A percentile compares a stretch with the other conserved stretches of the same genome.
Evolutionary conservation across 75 land plant species (phyloP).

Genomic region (Cryptomeria japonica): DNA sequence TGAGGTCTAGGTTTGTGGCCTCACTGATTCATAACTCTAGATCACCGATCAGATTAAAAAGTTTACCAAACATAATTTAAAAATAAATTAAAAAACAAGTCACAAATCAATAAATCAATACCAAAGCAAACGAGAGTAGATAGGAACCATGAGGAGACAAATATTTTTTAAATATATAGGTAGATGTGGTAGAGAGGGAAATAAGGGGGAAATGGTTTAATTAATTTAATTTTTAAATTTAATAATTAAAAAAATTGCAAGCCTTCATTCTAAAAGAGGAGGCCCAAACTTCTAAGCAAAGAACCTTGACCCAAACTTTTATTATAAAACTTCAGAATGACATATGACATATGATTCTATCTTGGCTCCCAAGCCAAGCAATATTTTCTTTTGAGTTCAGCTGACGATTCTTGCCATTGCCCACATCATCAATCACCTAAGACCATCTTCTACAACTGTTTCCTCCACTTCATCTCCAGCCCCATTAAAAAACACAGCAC

Average conservation of each 20-base stretch:
- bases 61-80: too few species aligned
- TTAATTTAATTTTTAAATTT: too few species aligned
- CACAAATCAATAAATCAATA: too few species aligned
- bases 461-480: background rate
- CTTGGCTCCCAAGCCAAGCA: slow-evolving; percentile 10
- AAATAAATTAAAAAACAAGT: too few species aligned
- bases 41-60: too few species aligned
- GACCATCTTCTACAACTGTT: background rate
- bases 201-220: too few species aligned
- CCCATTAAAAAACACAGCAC: background rate
- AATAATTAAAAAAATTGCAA: background rate
- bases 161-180: too few species aligned
- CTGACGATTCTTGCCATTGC: background rate
- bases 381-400: background rate
- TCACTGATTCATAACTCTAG: too few species aligned
- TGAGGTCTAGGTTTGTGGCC: too few species aligned
- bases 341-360: background rate
- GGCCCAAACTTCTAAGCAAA: background rate
- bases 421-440: background rate
- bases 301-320: background rate
- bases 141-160: too few species aligned
- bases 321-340: background rate
- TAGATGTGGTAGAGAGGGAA: too few species aligned
- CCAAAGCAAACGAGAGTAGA: too few species aligned
- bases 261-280: background rate